phyloP scores from a whole-genome alignment of 1,284 basidiomycete genomes.

The Ganoderma leucocontextum region DNA sequence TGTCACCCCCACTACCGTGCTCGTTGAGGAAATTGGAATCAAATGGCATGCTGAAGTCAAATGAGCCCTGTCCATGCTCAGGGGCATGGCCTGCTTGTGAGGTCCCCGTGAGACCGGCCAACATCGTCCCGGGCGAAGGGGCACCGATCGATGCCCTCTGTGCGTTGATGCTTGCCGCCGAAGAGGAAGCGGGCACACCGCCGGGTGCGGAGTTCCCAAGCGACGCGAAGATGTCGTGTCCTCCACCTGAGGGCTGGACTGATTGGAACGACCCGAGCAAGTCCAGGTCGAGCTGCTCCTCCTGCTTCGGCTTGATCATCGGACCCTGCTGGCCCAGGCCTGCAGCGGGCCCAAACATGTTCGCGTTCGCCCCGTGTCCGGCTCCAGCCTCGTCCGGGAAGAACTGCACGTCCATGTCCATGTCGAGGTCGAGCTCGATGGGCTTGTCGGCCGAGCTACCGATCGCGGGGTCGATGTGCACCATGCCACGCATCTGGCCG shows the following conservation, averaged over 20 bases:
- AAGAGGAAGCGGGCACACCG: neutral
- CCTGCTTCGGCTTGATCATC: constrained; percentile 32
- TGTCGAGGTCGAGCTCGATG: constrained; percentile 80
- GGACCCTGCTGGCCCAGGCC: constrained; percentile 10
- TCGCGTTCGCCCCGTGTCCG: constrained; percentile 6
- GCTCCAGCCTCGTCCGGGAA: constrained; percentile 33
- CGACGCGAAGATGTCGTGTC: constrained; percentile 33
- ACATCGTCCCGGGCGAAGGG: constrained; percentile 48
- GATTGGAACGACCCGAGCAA: constrained; percentile 32
- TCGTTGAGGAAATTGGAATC: constrained; percentile 25
- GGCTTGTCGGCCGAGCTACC: constrained; percentile 80
- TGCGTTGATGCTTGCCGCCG: constrained; percentile 8
- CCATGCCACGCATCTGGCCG: constrained; percentile 9
- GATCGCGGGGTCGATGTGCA: constrained; percentile 45
- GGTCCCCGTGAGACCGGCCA: constrained; percentile 41
- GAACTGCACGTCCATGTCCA: constrained; percentile 61
- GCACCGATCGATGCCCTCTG: constrained; percentile 34
- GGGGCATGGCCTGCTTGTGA: constrained; percentile 17
- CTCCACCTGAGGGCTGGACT: constrained; percentile 12
- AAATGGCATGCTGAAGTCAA: constrained; percentile 30
- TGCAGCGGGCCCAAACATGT: constrained; percentile 21
- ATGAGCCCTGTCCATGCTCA: constrained; percentile 17
- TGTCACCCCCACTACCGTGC: constrained; percentile 16
- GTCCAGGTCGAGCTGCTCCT: constrained; percentile 36
- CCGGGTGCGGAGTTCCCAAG: constrained; percentile 21